Percentiles rank a stretch among this genome's conserved stretches.
Conservation (phyloP, 192 early-diverging fungal genomes). For the Coemansia sp. region DNA sequence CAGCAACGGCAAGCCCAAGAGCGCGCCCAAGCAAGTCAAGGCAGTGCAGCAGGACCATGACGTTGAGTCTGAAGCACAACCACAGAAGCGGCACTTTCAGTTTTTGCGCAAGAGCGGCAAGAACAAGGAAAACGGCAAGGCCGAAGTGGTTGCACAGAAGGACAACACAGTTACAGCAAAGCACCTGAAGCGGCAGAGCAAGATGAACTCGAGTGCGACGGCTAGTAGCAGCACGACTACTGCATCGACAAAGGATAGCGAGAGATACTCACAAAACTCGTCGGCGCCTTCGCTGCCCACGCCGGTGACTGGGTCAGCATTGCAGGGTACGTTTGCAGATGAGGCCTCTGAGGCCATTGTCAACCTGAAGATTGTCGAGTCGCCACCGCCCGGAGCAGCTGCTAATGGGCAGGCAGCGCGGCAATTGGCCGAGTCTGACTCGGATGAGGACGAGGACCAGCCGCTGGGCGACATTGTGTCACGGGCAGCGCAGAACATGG, state of each 20-base stretch:
- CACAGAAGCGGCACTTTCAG: conserved; percentile 47
- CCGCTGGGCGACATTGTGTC: conserved; percentile 43
- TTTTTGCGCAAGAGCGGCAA: conserved; percentile 50
- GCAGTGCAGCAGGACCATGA: conserved; percentile 10
- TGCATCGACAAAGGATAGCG: conserved; percentile 35
- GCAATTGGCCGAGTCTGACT: conserved; percentile 42
- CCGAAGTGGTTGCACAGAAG: conserved; percentile 18
- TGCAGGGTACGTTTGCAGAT: conserved; percentile 43
- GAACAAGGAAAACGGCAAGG: conserved; percentile 36
- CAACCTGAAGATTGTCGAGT: conserved; percentile 46
- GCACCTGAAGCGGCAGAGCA: conserved; percentile 14
- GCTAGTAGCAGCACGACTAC: conserved; percentile 27
- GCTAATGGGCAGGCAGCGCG: conserved; percentile 14
- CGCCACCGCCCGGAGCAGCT: conserved; percentile 24
- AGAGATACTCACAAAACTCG: conserved; percentile 36
- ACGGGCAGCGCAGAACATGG: conserved; percentile 25
- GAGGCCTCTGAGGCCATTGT: conserved; percentile 43
- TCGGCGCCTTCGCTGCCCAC: conserved; percentile 45
- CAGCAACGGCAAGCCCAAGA: conserved; percentile 6
- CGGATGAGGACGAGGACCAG: conserved; percentile 40
- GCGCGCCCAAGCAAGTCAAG: not conserved
- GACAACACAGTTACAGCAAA: conserved; percentile 3
- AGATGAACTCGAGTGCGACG: not conserved
- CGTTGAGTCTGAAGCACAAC: conserved; percentile 20
- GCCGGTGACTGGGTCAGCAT: conserved; percentile 16